phyloP scores from a whole-genome alignment of 192 early-diverging fungal species.

The Phlyctochytrium planicorne region DNA sequence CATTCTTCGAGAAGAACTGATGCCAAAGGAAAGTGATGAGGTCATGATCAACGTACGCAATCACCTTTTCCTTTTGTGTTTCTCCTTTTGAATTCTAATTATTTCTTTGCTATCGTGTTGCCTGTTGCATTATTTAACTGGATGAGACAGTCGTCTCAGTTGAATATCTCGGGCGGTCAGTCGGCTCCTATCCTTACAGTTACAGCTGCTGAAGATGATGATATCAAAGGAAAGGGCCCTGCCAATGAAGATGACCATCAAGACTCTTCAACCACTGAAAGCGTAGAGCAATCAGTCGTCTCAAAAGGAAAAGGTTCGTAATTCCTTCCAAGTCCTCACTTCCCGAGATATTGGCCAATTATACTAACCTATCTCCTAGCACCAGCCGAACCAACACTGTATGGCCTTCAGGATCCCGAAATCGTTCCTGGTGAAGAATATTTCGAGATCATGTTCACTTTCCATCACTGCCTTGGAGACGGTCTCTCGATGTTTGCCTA shows the following conservation, averaged over 20 bases:
- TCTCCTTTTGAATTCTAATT: neutral
- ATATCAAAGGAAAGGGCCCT: neutral
- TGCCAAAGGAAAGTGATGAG: conserved; percentile 23
- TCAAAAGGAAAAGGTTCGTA: too few species aligned
- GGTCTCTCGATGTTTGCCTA: conserved; percentile 44
- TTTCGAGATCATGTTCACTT: conserved; percentile 46
- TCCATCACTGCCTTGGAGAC: conserved; percentile 49
- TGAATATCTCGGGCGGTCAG: too few species aligned
- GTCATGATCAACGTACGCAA: conserved; percentile 1
- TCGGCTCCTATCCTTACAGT: too few species aligned
- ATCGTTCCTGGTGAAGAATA: conserved; percentile 8
- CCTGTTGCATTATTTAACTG: too few species aligned
- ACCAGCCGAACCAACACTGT: too few species aligned
- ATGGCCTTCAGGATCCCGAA: conserved; percentile 6
- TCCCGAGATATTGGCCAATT: too few species aligned
- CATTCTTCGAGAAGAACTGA: conserved; percentile 34
- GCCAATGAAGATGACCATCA: too few species aligned
- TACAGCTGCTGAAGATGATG: neutral
- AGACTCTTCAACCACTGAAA: too few species aligned
- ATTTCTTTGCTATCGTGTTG: neutral
- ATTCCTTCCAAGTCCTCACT: too few species aligned
- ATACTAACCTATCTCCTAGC: too few species aligned
- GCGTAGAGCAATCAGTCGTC: too few species aligned
- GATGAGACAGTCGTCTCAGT: too few species aligned
- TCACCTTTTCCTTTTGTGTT: neutral